These are phyloP conservation scores for Micromonas commoda DNA, from an alignment of 139 green algal genomes.

Conservation along the genomic window DNA sequence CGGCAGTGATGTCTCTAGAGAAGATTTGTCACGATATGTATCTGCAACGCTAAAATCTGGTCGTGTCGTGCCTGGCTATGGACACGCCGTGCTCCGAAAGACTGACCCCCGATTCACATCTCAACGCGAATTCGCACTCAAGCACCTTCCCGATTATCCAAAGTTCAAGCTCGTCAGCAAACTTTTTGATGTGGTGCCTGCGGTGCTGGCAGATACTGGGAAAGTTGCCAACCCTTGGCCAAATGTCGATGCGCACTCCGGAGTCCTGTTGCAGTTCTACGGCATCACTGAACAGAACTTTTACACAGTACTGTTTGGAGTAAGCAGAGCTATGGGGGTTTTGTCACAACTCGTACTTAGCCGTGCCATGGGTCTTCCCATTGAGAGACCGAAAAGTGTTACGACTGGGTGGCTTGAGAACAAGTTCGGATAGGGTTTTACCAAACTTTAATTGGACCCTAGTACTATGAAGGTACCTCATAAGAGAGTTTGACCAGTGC, in stretches of 20 bases:
- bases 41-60: slow-evolving; percentile 82
- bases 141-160: slow-evolving; percentile 86
- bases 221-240: slow-evolving; percentile 99
- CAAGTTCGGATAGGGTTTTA: slow-evolving; percentile 8
- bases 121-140: slow-evolving; percentile 86
- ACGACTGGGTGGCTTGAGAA: slow-evolving; percentile 54
- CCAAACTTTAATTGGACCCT: no score
- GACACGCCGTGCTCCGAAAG: slow-evolving; percentile 93
- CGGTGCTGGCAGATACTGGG: slow-evolving; percentile 76
- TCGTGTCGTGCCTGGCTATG: slow-evolving; percentile 89
- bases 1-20: slow-evolving; percentile 66
- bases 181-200: slow-evolving; percentile 77
- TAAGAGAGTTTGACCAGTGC: no score
- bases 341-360: slow-evolving; percentile 83
- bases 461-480: no score
- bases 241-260: slow-evolving; percentile 95
- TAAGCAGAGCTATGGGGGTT: slow-evolving; percentile 82
- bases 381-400: slow-evolving; percentile 92
- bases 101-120: slow-evolving; percentile 92
- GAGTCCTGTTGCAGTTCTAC: slow-evolving; percentile 94
- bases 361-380: slow-evolving; percentile 86
- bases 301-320: slow-evolving; percentile 98
- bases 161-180: slow-evolving; percentile 83
- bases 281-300: slow-evolving; percentile 85
- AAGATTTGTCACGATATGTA: slow-evolving; percentile 79